Percentiles rank a stretch among this genome's conserved stretches.
These are phyloP conservation scores for Rhododendron ovatum DNA, from an alignment of 148 eudicot genomes.

Conservation along the genomic window DNA sequence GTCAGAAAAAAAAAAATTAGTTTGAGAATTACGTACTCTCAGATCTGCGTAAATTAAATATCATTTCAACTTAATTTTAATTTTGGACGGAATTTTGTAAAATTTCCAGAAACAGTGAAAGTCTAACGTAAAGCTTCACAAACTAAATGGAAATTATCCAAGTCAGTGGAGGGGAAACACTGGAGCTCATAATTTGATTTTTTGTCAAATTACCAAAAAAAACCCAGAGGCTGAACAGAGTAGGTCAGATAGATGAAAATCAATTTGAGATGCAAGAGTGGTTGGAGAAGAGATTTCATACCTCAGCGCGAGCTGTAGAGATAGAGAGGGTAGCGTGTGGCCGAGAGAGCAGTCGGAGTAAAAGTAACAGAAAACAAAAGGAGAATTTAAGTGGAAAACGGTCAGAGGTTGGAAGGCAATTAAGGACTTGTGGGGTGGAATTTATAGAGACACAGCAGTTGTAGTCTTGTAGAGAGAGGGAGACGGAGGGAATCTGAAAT, in stretches of 20 bases:
- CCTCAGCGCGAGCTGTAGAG: conserved; percentile 9
- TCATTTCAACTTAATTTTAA: background rate
- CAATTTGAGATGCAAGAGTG: background rate
- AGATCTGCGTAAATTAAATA: background rate
- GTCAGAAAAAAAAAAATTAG: background rate
- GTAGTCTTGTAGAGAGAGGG: background rate
- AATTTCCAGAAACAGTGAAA: background rate
- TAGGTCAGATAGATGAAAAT: background rate
- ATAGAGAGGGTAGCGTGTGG: background rate
- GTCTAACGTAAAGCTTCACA: background rate
- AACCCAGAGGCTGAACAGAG: background rate
- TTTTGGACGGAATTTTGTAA: background rate
- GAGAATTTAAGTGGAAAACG: background rate
- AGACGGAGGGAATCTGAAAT: background rate
- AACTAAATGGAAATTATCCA: background rate
- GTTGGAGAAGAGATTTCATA: background rate
- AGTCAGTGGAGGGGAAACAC: background rate
- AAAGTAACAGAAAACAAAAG: background rate
- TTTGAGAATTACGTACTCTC: background rate
- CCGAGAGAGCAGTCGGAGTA: no score
- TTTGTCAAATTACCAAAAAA: background rate
- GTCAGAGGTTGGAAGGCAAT: background rate
- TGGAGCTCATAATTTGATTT: background rate
- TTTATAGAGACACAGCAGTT: background rate
- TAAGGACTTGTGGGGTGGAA: background rate